Evolutionary conservation across 2,329 filamentous ascomycete species (phyloP).

Genomic region (Diaporthe vaccinii): DNA sequence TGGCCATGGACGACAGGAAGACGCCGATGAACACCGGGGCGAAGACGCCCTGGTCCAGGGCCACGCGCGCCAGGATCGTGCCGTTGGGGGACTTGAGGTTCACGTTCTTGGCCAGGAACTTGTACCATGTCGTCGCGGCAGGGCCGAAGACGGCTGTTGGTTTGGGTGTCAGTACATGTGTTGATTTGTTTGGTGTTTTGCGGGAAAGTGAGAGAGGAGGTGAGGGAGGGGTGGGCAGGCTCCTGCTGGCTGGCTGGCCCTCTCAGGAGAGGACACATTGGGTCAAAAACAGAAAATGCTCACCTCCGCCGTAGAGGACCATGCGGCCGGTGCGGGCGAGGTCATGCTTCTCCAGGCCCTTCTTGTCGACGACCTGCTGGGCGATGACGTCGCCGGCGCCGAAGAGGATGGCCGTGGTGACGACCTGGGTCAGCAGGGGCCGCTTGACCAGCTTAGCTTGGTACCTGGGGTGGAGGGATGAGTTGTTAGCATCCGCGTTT

Average conservation of each 20-base stretch:
- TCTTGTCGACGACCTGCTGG: constrained; percentile 90
- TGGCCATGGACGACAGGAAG: constrained; percentile 88
- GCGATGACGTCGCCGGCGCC: constrained; percentile 91
- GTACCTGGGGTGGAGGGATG: constrained; percentile 72
- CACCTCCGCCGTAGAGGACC: constrained; percentile 83
- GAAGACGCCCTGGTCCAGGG: constrained; percentile 84
- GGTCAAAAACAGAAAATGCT: constrained; percentile 45
- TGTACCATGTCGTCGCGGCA: constrained; percentile 88
- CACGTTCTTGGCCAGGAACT: constrained; percentile 80
- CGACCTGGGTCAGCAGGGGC: constrained; percentile 89
- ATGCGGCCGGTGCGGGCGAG: constrained; percentile 80
- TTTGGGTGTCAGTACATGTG: neutral
- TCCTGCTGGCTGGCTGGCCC: neutral
- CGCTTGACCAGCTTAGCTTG: constrained; percentile 83
- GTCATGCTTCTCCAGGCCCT: constrained; percentile 83
- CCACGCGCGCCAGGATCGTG: constrained; percentile 83
- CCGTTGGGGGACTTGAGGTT: constrained; percentile 72
- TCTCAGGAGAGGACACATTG: neutral
- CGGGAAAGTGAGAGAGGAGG: neutral
- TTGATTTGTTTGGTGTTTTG: no score
- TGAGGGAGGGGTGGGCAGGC: neutral
- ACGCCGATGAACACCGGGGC: constrained; percentile 85
- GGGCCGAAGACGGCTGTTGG: constrained; percentile 83
- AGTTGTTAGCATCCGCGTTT: constrained; percentile 8
- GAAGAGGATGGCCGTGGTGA: constrained; percentile 93